Evolutionary conservation across 352 stramenopile genomes (phyloP).

Genomic region (Phytophthora meadii): DNA sequence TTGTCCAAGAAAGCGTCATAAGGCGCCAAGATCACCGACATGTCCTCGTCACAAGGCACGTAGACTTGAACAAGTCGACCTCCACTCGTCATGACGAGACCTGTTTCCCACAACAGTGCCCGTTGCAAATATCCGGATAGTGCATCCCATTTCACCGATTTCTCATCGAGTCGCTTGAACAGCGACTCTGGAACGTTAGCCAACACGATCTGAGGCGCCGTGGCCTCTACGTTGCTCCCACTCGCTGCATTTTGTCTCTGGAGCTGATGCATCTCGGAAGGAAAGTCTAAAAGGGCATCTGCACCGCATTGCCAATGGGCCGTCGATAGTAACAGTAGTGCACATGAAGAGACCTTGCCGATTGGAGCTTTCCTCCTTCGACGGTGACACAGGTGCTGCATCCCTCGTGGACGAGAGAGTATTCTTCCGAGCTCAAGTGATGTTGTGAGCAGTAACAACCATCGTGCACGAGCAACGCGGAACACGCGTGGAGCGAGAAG

Average conservation of each 20-base stretch:
- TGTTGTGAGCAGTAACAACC: slow-evolving; percentile 23
- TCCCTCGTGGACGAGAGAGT: slow-evolving; percentile 13
- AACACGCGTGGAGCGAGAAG: slow-evolving; percentile 23
- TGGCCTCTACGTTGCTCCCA: not conserved
- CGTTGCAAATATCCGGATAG: slow-evolving; percentile 58
- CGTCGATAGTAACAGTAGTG: slow-evolving; percentile 17
- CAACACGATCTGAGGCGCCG: slow-evolving; percentile 22
- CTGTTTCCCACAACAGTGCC: slow-evolving; percentile 61
- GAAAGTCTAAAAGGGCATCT: slow-evolving; percentile 31
- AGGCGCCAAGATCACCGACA: slow-evolving; percentile 51
- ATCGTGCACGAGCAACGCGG: slow-evolving; percentile 13
- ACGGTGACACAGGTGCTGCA: slow-evolving; percentile 12
- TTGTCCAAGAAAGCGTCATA: slow-evolving; percentile 43
- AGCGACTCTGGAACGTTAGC: slow-evolving; percentile 33
- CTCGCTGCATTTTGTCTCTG: slow-evolving; percentile 9
- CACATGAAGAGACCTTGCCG: slow-evolving; percentile 3
- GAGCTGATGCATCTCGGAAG: slow-evolving; percentile 29
- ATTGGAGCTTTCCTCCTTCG: slow-evolving; percentile 7
- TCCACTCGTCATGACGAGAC: slow-evolving; percentile 46
- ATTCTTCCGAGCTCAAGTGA: slow-evolving; percentile 25
- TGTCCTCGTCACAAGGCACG: slow-evolving; percentile 53
- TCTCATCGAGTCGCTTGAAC: slow-evolving; percentile 31
- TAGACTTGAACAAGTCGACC: slow-evolving; percentile 53
- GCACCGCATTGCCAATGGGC: slow-evolving; percentile 5
- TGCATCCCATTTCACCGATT: slow-evolving; percentile 31